Evolutionary conservation across 768 basidiomycete genomes (phyloP).

Genomic region (Collybiopsis luxurians): DNA sequence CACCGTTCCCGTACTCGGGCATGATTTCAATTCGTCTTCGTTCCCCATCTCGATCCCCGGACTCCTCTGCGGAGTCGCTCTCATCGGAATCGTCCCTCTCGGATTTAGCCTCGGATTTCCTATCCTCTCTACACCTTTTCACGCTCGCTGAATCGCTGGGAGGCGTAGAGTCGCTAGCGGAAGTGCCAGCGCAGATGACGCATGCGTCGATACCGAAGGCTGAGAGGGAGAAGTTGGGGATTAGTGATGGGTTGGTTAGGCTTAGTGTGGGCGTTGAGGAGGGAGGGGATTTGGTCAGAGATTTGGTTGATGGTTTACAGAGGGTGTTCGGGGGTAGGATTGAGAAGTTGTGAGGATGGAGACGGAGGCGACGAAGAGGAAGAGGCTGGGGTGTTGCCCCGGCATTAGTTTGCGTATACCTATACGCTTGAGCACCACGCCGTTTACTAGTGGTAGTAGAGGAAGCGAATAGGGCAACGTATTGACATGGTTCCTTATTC

Average conservation of each 20-base stretch:
- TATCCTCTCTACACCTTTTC: slow-evolving; percentile 65
- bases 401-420: no score
- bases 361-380: no score
- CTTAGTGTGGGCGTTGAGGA: slow-evolving; percentile 92
- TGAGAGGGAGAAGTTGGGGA: slow-evolving; percentile 69
- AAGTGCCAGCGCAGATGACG: slow-evolving; percentile 87
- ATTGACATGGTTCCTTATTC: no score
- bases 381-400: no score
- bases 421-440: no score
- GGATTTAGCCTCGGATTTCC: slow-evolving; percentile 37
- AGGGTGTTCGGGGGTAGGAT: slow-evolving; percentile 17
- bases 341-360: neutral
- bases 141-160: slow-evolving; percentile 87
- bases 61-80: slow-evolving; percentile 39
- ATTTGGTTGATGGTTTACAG: slow-evolving; percentile 66
- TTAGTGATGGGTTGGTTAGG: slow-evolving; percentile 73
- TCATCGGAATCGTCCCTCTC: neutral
- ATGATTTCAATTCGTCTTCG: slow-evolving; percentile 81
- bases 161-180: slow-evolving; percentile 89
- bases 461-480: no score
- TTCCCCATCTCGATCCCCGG: slow-evolving; percentile 40
- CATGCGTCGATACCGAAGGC: slow-evolving; percentile 73
- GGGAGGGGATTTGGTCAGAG: slow-evolving; percentile 70
- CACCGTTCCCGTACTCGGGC: slow-evolving; percentile 85
- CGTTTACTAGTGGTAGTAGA: no score